Evolutionary conservation across 1,284 basidiomycete species (phyloP).

Genomic region (Filobasidium uniguttulatum): DNA sequence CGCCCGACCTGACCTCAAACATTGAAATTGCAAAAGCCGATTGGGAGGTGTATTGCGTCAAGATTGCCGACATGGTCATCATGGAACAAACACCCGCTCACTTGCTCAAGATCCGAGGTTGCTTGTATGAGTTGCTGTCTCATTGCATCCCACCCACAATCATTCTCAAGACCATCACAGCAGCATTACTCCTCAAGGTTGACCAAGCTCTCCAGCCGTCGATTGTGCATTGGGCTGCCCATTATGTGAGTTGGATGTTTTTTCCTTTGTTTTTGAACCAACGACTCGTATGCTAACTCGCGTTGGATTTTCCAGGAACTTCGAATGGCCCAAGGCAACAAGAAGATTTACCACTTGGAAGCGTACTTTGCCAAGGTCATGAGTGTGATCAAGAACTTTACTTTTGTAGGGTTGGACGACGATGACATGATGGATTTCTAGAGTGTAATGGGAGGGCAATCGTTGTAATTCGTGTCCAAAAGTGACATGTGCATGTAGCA

Average conservation of each 20-base stretch:
- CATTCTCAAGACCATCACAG: slow-evolving; percentile 82
- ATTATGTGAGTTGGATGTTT: slow-evolving; percentile 61
- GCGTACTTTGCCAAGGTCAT: slow-evolving; percentile 46
- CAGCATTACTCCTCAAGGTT: slow-evolving; percentile 68
- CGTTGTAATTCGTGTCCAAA: too few relatives aligned
- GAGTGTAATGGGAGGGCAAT: neutral
- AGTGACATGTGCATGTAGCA: too few relatives aligned
- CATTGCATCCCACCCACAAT: slow-evolving; percentile 96
- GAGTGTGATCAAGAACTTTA: slow-evolving; percentile 18
- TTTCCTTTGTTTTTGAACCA: neutral
- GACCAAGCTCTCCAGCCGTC: slow-evolving; percentile 79
- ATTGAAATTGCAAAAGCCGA: slow-evolving; percentile 85
- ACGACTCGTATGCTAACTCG: neutral
- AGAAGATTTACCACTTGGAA: slow-evolving; percentile 92
- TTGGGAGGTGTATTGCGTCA: slow-evolving; percentile 95
- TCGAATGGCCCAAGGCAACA: slow-evolving; percentile 75
- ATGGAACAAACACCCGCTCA: slow-evolving; percentile 80
- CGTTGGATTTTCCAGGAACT: slow-evolving; percentile 51
- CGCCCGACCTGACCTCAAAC: slow-evolving; percentile 58
- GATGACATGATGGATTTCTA: slow-evolving; percentile 5
- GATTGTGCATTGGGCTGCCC: slow-evolving; percentile 90
- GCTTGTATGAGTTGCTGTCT: slow-evolving; percentile 88
- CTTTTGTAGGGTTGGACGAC: slow-evolving; percentile 11
- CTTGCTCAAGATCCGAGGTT: slow-evolving; percentile 79
- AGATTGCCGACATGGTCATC: slow-evolving; percentile 87